These are phyloP conservation scores for Hebeloma cylindrosporum DNA, from an alignment of 768 basidiomycete species.

Conservation along the genomic window DNA sequence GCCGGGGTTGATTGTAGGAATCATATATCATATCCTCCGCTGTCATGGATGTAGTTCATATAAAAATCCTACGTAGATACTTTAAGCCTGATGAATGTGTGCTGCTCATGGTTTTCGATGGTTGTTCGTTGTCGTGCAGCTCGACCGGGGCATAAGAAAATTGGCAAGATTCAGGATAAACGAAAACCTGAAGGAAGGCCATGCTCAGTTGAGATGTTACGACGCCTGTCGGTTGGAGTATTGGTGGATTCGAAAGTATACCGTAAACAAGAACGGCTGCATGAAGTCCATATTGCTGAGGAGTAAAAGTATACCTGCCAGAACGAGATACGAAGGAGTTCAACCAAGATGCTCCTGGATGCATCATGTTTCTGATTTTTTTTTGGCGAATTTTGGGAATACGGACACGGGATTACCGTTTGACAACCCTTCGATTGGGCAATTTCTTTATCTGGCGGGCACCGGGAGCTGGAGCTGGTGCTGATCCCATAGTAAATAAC, in stretches of 20 bases:
- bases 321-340: slow-evolving; percentile 7
- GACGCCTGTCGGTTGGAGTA: slow-evolving; percentile 10
- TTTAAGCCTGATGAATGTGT: slow-evolving; percentile 12
- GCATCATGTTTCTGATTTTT: slow-evolving; percentile 6
- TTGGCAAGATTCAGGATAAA: slow-evolving; percentile 16
- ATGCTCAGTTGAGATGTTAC: slow-evolving; percentile 9
- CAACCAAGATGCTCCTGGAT: slow-evolving; percentile 1
- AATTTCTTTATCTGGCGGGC: slow-evolving; percentile 54
- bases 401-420: slow-evolving; percentile 30
- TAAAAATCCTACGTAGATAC: slow-evolving; percentile 17
- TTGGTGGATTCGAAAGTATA: slow-evolving; percentile 7
- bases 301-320: slow-evolving; percentile 11
- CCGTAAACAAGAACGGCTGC: slow-evolving; percentile 12
- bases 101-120: slow-evolving; percentile 9
- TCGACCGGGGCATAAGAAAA: slow-evolving; percentile 1
- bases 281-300: slow-evolving; percentile 17
- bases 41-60: slow-evolving; percentile 6
- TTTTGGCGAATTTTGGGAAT: slow-evolving; percentile 10
- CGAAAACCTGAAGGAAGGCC: slow-evolving; percentile 16
- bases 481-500: slow-evolving; percentile 63
- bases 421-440: slow-evolving; percentile 46
- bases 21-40: slow-evolving; percentile 5
- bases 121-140: slow-evolving; percentile 4
- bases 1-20: slow-evolving; percentile 14
- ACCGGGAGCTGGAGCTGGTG: slow-evolving; percentile 39